Evolutionary conservation across 495 filamentous ascomycete species (phyloP), one percentile per base, ranked within the genome.

Genomic region (Collariella sp.): DNA sequence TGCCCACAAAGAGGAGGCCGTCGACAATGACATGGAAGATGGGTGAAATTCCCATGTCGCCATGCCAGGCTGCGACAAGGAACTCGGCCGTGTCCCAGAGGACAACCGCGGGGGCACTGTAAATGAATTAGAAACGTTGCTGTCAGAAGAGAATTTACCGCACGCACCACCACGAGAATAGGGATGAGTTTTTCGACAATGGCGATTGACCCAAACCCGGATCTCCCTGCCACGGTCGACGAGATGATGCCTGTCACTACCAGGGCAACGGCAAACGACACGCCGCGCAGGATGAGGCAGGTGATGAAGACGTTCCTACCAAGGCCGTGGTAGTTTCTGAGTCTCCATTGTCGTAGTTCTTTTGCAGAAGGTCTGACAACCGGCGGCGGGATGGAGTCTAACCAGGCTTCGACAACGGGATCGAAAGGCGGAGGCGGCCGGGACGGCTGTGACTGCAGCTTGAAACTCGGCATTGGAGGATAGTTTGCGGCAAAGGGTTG

Each of bases 381-480:
- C 33, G 54, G 61, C 6, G 40, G 46, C 7, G 61, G 56, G 18
- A 66, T 45, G 2, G 47, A 41, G 13, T 64, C 62, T 7, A 64
- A 59, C 64, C 64, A 66, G 16, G 59, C 46, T 46, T 66, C 64
- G 49, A 64, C 55, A 11, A 38, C 16, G 15, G 54, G 59, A 26
- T 58, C 52, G 18, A 39, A 54, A 11, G 41, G 35, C 2, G 56
- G 56, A n/a, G 52, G 29, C 16, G 60, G 56, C 45, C 60, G 45
- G 24, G 59, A 43, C 39, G 54, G 56, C 42, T 35, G 46, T n/a
- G 34, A 44, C 29, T 18, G 40, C 9, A 51, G 18, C 15, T 9
- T 45, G 29, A 55, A 22, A 24, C 48, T 29, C 41, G 34, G 29
- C 51, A 59, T 55, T n/a, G 52, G 23, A n/a, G 42, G 9, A 10